A percentile compares a stretch with the other conserved stretches of the same genome.
phyloP scores from a whole-genome alignment of 1,284 basidiomycete species.

The Melampsora americana region DNA sequence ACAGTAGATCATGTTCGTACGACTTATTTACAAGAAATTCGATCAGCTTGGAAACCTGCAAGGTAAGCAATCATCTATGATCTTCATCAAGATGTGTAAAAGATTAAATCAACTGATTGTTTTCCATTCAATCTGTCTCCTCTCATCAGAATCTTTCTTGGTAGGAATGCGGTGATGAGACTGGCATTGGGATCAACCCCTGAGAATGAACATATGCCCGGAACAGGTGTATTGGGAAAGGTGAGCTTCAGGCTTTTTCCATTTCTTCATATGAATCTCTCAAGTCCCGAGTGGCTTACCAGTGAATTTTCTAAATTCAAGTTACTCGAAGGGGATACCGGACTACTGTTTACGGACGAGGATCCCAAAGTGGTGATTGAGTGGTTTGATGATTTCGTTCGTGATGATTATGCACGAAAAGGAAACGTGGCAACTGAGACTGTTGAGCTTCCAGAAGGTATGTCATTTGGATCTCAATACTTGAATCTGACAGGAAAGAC shows the following conservation, averaged over 20 bases:
- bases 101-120: not conserved
- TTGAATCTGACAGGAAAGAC: not conserved
- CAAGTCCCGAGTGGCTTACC: conserved; percentile 15
- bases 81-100: not conserved
- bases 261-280: not conserved
- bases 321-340: conserved; percentile 89
- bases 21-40: conserved; percentile 85
- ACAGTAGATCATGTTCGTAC: conserved; percentile 93
- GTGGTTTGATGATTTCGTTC: conserved; percentile 89
- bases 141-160: conserved; percentile 76
- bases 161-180: conserved; percentile 86
- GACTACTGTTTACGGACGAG: conserved; percentile 84
- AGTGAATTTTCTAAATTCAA: conserved; percentile 53
- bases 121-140: too few relatives aligned
- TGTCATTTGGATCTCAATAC: conserved; percentile 46
- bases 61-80: conserved; percentile 21
- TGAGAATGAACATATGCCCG: conserved; percentile 80
- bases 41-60: conserved; percentile 81
- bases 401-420: conserved; percentile 85
- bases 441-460: conserved; percentile 68
- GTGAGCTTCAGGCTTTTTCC: conserved; percentile 58
- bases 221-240: conserved; percentile 73
- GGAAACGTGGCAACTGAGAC: conserved; percentile 75
- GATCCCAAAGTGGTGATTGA: conserved; percentile 81
- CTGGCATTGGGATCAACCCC: conserved; percentile 85